phyloP scores from a whole-genome alignment of 108 stramenopile species.

The Aureococcus anophagefferens region DNA sequence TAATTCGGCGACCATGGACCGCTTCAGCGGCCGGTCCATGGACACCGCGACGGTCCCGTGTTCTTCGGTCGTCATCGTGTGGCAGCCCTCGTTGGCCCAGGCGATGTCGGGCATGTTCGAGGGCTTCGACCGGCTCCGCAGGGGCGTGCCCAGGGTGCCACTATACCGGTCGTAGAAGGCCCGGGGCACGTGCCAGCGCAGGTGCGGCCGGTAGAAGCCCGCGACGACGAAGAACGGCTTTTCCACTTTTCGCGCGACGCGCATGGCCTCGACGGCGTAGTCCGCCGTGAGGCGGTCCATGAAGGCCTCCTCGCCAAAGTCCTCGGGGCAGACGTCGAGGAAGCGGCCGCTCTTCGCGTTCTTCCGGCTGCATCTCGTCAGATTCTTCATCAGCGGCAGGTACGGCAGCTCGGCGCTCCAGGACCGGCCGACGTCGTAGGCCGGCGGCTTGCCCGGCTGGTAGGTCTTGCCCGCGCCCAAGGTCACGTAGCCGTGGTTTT shows the following conservation, averaged over 20 bases:
- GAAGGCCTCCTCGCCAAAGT: neutral
- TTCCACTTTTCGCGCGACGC: neutral
- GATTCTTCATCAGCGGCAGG: neutral
- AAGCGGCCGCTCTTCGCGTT: neutral
- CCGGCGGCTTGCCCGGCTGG: slow-evolving; percentile 2
- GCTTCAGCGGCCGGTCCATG: neutral
- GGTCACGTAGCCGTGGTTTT: slow-evolving; percentile 7
- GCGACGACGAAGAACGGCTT: slow-evolving; percentile 12
- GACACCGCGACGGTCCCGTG: neutral
- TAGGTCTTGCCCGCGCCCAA: slow-evolving; percentile 12
- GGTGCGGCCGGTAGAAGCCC: slow-evolving; percentile 16
- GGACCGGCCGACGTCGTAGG: neutral
- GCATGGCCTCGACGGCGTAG: neutral
- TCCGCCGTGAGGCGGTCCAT: slow-evolving; percentile 1
- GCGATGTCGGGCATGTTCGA: neutral
- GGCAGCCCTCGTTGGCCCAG: slow-evolving; percentile 6
- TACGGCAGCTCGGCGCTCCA: neutral
- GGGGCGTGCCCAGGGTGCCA: neutral
- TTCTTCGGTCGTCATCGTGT: neutral
- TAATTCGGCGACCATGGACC: neutral
- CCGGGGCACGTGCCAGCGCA: slow-evolving; percentile 11
- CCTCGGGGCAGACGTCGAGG: neutral
- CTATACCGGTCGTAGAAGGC: slow-evolving; percentile 9
- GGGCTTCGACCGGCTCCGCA: neutral
- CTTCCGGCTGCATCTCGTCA: neutral